Base-by-base conservation (phyloP, 2,329 filamentous ascomycete species). In the Emydomyces testavorans region DNA sequence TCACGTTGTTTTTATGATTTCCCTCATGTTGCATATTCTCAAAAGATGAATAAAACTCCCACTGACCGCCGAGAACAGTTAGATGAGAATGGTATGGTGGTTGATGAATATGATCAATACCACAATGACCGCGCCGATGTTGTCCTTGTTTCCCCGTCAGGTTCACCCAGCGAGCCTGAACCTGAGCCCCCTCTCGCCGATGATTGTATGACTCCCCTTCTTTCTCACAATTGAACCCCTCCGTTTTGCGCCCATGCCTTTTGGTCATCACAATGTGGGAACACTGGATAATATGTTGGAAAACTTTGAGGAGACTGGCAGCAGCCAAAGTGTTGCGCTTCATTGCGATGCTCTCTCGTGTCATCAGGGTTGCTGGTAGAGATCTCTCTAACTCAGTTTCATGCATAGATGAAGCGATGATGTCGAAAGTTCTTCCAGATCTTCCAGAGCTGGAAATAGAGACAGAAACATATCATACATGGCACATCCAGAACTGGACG, bases 401-500 rank as follows among this genome's bases (percentile, higher is more conserved):
- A 15, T 38, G 4, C 10, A 23, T 59, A 89, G 84, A 79, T 68
- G 85, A 93, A 56, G 83, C 85, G 42, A 94, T 96, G 78, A 84
- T 83, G 71, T 81, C 85, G 58, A 71, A 82, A 55, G 79, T 88
- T 56, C 76, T 96, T 50, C 79, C 80, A 8, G 79, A 82, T 47
- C 71, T 88, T 40, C 80, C 87, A 56, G 87, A 94, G 56, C 80
- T 89, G 54, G 84, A 87, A 60, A 82, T 83, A 28, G 75, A 90
- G 54, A 82, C 82, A 46, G 86, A 94, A 62, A 75, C 75, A 34
- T 70, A 82, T 57, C 65, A 85, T 66, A 94, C 87, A 59, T 98
- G 92, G 92, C 79, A 85, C 24, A 86, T 98, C 52, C 76, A 85
- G 57, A 76, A 83, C 53, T 98, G 90, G 89, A 77, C 83, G 54